phyloP scores from a whole-genome alignment of 1,284 basidiomycete species.

The Cystobasidiaceae sp. region DNA sequence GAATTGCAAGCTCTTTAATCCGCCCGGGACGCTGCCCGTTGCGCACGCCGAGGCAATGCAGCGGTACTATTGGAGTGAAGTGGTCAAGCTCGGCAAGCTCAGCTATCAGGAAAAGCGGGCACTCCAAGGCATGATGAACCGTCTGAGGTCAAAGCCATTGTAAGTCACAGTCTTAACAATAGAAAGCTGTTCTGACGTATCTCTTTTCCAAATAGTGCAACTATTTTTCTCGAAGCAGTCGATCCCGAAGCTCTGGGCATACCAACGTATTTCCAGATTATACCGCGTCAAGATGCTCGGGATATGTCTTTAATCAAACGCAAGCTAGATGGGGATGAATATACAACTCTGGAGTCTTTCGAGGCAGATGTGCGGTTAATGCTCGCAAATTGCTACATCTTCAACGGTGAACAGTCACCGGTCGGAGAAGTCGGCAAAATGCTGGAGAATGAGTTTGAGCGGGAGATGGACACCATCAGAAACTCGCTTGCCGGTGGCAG shows the following conservation, averaged over 20 bases:
- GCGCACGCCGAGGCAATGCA: slow-evolving; percentile 69
- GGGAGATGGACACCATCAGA: slow-evolving; percentile 17
- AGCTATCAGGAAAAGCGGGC: slow-evolving; percentile 74
- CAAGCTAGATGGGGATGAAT: slow-evolving; percentile 77
- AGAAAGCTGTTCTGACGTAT: not conserved
- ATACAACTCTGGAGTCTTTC: slow-evolving; percentile 67
- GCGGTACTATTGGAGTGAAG: slow-evolving; percentile 72
- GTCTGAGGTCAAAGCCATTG: slow-evolving; percentile 64
- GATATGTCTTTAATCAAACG: slow-evolving; percentile 76
- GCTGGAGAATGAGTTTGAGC: slow-evolving; percentile 24
- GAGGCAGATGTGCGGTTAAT: slow-evolving; percentile 78
- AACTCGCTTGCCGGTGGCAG: not conserved
- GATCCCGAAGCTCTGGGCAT: slow-evolving; percentile 64
- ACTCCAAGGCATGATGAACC: slow-evolving; percentile 65
- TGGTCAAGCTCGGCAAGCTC: slow-evolving; percentile 71
- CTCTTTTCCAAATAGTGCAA: not conserved
- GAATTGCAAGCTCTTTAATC: slow-evolving; percentile 78
- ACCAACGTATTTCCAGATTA: slow-evolving; percentile 74
- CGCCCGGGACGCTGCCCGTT: slow-evolving; percentile 67
- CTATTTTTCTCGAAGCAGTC: slow-evolving; percentile 56
- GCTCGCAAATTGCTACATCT: slow-evolving; percentile 75
- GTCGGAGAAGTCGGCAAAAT: slow-evolving; percentile 53
- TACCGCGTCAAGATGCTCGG: slow-evolving; percentile 75
- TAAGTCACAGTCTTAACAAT: no score
- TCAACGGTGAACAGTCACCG: slow-evolving; percentile 74